phyloP scores from a whole-genome alignment of 2,329 filamentous ascomycete genomes.

The Fusarium stilboides region DNA sequence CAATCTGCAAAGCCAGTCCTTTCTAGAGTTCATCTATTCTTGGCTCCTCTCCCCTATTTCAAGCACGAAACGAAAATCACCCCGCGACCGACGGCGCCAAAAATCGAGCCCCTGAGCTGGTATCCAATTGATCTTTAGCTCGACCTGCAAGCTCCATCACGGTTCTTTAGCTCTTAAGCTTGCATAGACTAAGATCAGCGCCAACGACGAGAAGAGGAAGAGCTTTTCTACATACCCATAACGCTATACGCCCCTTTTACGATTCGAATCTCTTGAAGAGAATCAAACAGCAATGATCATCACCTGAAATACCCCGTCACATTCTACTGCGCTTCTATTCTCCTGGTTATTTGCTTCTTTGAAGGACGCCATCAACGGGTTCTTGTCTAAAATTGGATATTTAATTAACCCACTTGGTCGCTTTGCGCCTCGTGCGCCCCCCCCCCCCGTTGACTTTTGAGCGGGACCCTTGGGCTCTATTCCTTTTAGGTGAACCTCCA shows the following conservation, averaged over 20 bases:
- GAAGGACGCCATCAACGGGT: not conserved
- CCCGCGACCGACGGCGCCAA: constrained; percentile 36
- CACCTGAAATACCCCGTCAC: not conserved
- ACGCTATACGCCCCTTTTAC: constrained; percentile 28
- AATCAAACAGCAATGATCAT: not conserved
- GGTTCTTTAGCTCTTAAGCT: constrained; percentile 9
- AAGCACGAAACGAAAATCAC: constrained; percentile 13
- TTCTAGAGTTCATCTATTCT: constrained; percentile 6
- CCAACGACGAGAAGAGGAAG: constrained; percentile 11
- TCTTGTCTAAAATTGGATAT: constrained; percentile 36
- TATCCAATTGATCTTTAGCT: constrained; percentile 15
- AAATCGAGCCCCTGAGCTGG: constrained; percentile 41
- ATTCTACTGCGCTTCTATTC: not conserved
- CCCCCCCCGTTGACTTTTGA: constrained; percentile 27
- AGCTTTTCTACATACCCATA: constrained; percentile 10
- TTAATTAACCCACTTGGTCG: constrained; percentile 39
- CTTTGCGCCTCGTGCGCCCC: constrained; percentile 37
- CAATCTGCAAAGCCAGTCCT: constrained; percentile 7
- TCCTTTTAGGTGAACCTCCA: constrained; percentile 14
- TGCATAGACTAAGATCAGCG: constrained; percentile 8
- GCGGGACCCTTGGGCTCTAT: constrained; percentile 27
- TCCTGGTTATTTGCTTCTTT: constrained; percentile 1
- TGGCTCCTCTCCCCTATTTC: constrained; percentile 33
- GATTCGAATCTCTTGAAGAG: constrained; percentile 7
- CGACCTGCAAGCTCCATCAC: constrained; percentile 1